Evolutionary conservation across 192 early-diverging fungal species (phyloP), one percentile per base, ranked within the genome.

Genomic region (Backusella liffmaniae): DNA sequence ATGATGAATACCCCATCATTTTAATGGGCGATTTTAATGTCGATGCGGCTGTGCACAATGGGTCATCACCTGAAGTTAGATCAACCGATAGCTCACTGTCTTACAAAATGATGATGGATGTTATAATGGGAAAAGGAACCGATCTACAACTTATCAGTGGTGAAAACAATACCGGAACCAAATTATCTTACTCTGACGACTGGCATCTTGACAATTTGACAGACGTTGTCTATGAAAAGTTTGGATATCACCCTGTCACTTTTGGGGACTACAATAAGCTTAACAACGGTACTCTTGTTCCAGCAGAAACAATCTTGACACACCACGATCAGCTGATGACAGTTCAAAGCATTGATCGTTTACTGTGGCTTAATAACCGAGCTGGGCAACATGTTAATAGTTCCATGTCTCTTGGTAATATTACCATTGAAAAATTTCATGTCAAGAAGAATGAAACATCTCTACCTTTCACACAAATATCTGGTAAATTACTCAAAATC

Each of bases 211-310:
- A 62, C 30, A 44, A 49, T 7, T 34, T 74, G 66, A 76, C n/a
- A 9, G 93, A 94, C 75, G 56, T 89, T 26, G 77, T 90, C 39
- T 81, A 87, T 34, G 86, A 91, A 73, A 73, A 83, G 10, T 84
- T 83, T 37, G 91, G 90, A 3, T 85, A 90, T 74, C 92, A 94
- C 44, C 93, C 93, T 10, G 86, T 95, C 10, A 94, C 94, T 1
- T 92, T 91, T 85, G 92, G 90, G 35, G 92, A 94, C 59, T 86
- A 87, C 18, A 74, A 80, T 2, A 73, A 85, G 15, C 86, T 74
- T 68, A 73, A 80, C n/a, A 66, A 90, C 42, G 88, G 88, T 23
- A 36, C 44, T 18, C 21, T 71, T 12, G 23, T 62, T 8, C 88
- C 91, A 4, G 78, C 86, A 35, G 91, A 92, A 75, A 90, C 87